Conservation (phyloP, 2,329 filamentous ascomycete genomes). For the Pseudogymnoascus sp. region DNA sequence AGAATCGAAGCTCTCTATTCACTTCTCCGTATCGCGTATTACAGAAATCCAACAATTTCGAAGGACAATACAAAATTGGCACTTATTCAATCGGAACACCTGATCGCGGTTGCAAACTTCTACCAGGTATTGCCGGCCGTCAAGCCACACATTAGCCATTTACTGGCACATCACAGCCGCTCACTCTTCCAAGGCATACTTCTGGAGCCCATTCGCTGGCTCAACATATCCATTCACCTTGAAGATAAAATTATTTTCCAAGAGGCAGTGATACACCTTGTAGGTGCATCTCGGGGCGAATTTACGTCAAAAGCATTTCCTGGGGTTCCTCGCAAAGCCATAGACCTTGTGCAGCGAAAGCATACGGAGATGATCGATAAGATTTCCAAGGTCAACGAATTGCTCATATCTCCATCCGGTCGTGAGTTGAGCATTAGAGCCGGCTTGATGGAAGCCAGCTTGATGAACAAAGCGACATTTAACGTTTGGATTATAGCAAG, state of each 20-base stretch:
- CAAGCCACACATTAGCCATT: slow-evolving; percentile 12
- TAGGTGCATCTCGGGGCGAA: slow-evolving; percentile 15
- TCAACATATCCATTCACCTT: slow-evolving; percentile 16
- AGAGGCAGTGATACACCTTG: slow-evolving; percentile 23
- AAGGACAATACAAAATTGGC: slow-evolving; percentile 13
- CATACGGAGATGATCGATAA: not conserved
- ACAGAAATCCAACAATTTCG: slow-evolving; percentile 13
- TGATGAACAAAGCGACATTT: not conserved
- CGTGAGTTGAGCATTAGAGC: not conserved
- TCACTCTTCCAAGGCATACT: slow-evolving; percentile 17
- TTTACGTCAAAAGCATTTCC: not conserved
- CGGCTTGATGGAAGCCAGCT: not conserved
- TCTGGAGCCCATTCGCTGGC: slow-evolving; percentile 19
- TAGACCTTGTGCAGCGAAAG: not conserved
- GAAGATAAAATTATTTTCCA: slow-evolving; percentile 19
- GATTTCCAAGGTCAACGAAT: not conserved
- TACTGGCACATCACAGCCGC: slow-evolving; percentile 15
- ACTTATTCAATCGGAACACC: slow-evolving; percentile 14
- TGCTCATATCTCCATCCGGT: not conserved
- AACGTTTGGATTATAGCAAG: slow-evolving; percentile 18
- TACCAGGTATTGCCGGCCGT: slow-evolving; percentile 13
- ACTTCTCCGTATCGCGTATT: slow-evolving; percentile 18
- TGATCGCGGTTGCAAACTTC: slow-evolving; percentile 13
- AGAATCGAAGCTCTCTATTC: slow-evolving; percentile 16
- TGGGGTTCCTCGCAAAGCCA: not conserved